Base-by-base conservation (phyloP, 1,284 basidiomycete genomes). In the Moniliella sp. region DNA sequence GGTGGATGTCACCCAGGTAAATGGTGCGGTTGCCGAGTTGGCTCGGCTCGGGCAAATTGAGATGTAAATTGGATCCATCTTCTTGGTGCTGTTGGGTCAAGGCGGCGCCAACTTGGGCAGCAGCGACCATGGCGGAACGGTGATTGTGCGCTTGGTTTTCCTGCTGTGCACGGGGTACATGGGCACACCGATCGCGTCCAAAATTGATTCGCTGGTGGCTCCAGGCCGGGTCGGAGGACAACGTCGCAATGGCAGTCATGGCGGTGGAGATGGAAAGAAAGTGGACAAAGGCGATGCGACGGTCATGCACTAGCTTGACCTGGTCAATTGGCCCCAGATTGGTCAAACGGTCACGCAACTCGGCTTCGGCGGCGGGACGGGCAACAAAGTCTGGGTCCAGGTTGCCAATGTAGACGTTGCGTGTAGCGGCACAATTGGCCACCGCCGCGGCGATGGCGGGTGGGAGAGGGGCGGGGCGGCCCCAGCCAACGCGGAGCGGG, bases 401-500 rank as follows among this genome's bases (percentile, higher is more conserved):
- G 30, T 55, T 44, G 8, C 55, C 55, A n/a, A 42, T 28, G 25
- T 57, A 58, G 26, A 58, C 55, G 32, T 58, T 58, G 13, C 55
- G 45, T 15, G 55, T 53, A 5, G 55, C 55, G 31, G 52, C 45
- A 21, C 43, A 43, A 32, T 55, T 47, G 35, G 55, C 51, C n/a
- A 58, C 55, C 10, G 53, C 53, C 47, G 51, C 46, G 25, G 52
- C 27, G 12, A 58, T 45, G 12, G 43, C 41, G 1, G 53, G 43
- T 13, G 52, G 49, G 25, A 43, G 40, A 19, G 43, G 45, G 11
- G 46, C 46, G 5, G 53, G 51, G 40, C 53, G 55, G 32, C 55
- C 55, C 55, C 55, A 58, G n/a, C 55, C 55, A 18, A 58, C 57
- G 37, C 57, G 57, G 36, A 58, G 51, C 39, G 57, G 51, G 28